Conservation (phyloP, 192 early-diverging fungal genomes). For the Coemansia furcata region DNA sequence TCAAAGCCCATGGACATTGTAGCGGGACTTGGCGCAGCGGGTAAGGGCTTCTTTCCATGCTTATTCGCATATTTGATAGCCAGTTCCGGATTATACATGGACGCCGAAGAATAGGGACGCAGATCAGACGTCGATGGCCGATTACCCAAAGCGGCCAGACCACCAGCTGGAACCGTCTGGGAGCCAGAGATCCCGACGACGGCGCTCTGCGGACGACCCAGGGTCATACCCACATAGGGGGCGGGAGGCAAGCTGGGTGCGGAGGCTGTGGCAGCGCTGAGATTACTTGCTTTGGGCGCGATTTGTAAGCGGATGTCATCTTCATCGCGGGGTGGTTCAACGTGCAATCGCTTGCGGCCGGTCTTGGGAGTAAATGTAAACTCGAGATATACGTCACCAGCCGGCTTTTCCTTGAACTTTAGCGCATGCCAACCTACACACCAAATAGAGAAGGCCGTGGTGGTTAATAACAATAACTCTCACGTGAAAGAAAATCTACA, state of each 20-base stretch:
- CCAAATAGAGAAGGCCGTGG: neutral
- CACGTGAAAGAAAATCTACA: neutral
- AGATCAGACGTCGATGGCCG: slow-evolving; percentile 48
- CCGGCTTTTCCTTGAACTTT: slow-evolving; percentile 39
- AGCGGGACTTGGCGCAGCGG: slow-evolving; percentile 17
- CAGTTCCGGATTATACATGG: slow-evolving; percentile 44
- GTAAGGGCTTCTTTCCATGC: slow-evolving; percentile 50
- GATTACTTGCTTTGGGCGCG: slow-evolving; percentile 16
- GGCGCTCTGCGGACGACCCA: slow-evolving; percentile 5
- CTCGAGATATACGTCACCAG: slow-evolving; percentile 49
- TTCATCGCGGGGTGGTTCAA: slow-evolving; percentile 9
- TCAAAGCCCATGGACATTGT: slow-evolving; percentile 1
- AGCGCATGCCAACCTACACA: slow-evolving; percentile 51
- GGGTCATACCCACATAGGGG: neutral
- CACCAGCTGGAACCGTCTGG: neutral
- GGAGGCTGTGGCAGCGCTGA: slow-evolving; percentile 21
- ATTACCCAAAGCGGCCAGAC: neutral
- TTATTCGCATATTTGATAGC: slow-evolving; percentile 49
- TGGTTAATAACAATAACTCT: neutral
- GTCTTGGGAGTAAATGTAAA: slow-evolving; percentile 48
- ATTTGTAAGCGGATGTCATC: slow-evolving; percentile 11
- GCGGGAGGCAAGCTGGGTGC: slow-evolving; percentile 17
- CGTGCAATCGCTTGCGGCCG: slow-evolving; percentile 24
- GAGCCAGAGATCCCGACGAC: neutral
- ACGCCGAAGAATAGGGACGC: slow-evolving; percentile 52